These are phyloP conservation scores for Sequoia sempervirens DNA, from an alignment of 75 land plant species.

Conservation along the genomic window DNA sequence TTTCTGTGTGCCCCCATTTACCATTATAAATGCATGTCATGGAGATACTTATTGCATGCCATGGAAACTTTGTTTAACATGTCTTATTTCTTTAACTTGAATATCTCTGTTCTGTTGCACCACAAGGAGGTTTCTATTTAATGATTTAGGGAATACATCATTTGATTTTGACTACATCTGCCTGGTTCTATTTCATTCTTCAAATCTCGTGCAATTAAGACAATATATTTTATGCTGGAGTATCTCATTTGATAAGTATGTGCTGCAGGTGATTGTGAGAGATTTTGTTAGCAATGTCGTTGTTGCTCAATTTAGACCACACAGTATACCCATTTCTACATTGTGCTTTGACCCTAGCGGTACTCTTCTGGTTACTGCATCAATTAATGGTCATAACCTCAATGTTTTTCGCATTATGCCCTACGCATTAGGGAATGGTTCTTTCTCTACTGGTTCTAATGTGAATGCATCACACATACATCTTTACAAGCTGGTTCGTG, in stretches of 20 bases:
- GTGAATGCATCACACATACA: constrained; percentile 72
- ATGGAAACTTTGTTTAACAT: background rate
- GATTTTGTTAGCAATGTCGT: constrained; percentile 68
- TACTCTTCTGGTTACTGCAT: constrained; percentile 91
- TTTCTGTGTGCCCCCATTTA: background rate
- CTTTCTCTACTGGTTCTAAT: constrained; percentile 33
- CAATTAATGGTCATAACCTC: constrained; percentile 83
- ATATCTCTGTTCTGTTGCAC: background rate
- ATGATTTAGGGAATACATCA: background rate
- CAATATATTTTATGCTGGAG: background rate
- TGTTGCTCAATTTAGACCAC: constrained; percentile 84
- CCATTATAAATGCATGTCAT: background rate
- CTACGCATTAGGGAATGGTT: constrained; percentile 18
- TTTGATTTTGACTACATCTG: background rate
- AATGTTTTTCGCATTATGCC: constrained; percentile 90
- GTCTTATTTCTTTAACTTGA: background rate
- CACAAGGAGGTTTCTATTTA: background rate
- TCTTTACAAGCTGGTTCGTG: constrained; percentile 89
- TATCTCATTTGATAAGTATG: background rate
- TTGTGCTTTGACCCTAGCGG: constrained; percentile 94
- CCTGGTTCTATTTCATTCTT: background rate
- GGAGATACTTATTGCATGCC: background rate
- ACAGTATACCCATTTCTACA: constrained; percentile 83
- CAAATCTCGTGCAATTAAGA: background rate
- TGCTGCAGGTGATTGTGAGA: constrained; percentile 72